Evolutionary conservation across 2,329 filamentous ascomycete species (phyloP), one percentile per base, ranked within the genome.

Genomic region (Fusarium mexicanum): DNA sequence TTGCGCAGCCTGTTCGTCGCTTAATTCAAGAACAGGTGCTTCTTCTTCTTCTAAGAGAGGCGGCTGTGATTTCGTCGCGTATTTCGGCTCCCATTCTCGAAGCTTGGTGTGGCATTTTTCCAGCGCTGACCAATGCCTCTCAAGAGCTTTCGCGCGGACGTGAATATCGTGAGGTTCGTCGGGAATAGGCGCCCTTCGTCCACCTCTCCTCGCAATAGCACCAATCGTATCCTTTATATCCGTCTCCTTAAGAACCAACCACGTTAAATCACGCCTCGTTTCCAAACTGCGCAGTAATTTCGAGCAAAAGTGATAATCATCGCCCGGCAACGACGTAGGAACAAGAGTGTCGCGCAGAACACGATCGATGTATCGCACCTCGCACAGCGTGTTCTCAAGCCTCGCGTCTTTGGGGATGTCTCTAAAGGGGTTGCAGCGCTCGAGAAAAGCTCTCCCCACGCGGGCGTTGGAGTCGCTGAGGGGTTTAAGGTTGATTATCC

Each of bases 21-120:
- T 69, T 14, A 69, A 38, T 22, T 69, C 67, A 35, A 69, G 67
- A 18, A 22, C 26, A 4, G 7, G 20, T 6, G 6, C n/a, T 5
- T 46, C 35, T 1, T 68, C 31, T 9, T 48, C 43, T 18, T 69
- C 38, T 3, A 69, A 2, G 5, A 69, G 24, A 1, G 70, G 70
- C 35, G 50, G 65, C 2, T 67, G 55, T 4, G 40, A 24, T 10
- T 70, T 57, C 1, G 70, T 62, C 2, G 70, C 51, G 2, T 71
- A 71, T 47, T 54, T 73, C 3, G 59, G 57, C 33, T 72, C 66
- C 65, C 71, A 73, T 29, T 72, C 65, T 54, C 65, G 44, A 8
- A 72, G 46, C n/a, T 41, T 72, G 69, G 69, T 41, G 22, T 69
- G 60, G 44, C 65, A 69, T 69, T 69, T 69, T 69, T 69, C 65